phyloP scores from a whole-genome alignment of 2,329 filamentous ascomycete genomes.

The Claviceps paspali region DNA sequence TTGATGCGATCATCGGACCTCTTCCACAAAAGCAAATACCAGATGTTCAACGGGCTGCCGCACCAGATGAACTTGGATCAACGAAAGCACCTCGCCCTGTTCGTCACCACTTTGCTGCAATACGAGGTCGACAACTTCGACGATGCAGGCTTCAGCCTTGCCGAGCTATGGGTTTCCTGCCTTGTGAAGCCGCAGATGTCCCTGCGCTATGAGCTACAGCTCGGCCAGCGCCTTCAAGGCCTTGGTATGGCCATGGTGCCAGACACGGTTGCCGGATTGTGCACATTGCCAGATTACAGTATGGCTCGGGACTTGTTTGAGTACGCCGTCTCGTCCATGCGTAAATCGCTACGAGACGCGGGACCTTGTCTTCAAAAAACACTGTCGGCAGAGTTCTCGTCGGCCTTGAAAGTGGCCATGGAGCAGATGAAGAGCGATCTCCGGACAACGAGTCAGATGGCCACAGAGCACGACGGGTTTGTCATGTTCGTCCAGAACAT shows the following conservation, averaged over 20 bases:
- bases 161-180: slow-evolving; percentile 37
- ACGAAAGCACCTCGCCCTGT: slow-evolving; percentile 33
- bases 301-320: slow-evolving; percentile 35
- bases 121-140: slow-evolving; percentile 30
- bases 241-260: slow-evolving; percentile 29
- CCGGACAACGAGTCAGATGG: slow-evolving; percentile 18
- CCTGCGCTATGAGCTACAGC: slow-evolving; percentile 32
- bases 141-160: slow-evolving; percentile 27
- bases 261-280: slow-evolving; percentile 20
- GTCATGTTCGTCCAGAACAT: slow-evolving; percentile 36
- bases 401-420: slow-evolving; percentile 32
- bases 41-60: slow-evolving; percentile 30
- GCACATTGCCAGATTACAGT: slow-evolving; percentile 29
- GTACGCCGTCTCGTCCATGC: slow-evolving; percentile 33
- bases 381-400: slow-evolving; percentile 25
- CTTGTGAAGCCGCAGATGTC: slow-evolving; percentile 33
- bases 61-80: slow-evolving; percentile 24
- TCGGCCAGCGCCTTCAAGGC: slow-evolving; percentile 30
- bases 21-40: slow-evolving; percentile 32
- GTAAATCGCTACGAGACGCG: slow-evolving; percentile 27
- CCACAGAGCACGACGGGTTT: slow-evolving; percentile 29
- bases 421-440: slow-evolving; percentile 38
- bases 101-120: slow-evolving; percentile 34
- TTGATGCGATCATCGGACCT: slow-evolving; percentile 28
- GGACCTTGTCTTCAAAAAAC: slow-evolving; percentile 19